Evolutionary conservation across 352 stramenopile species (phyloP).

Genomic region (Pythium folliculosum): DNA sequence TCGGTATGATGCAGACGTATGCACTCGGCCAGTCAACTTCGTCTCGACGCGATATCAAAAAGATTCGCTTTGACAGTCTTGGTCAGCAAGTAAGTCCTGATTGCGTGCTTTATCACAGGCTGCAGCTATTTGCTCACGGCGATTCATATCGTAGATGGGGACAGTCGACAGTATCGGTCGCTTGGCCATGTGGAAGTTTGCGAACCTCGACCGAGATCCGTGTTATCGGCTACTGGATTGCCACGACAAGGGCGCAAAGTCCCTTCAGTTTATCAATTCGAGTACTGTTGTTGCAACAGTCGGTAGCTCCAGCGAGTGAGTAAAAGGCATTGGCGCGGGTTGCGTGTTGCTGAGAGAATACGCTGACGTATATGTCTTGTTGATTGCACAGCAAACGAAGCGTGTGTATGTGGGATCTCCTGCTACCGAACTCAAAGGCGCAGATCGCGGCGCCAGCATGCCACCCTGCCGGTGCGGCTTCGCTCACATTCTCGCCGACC

Average conservation of each 20-base stretch:
- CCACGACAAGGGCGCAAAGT: constrained; percentile 84
- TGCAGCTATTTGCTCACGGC: not conserved
- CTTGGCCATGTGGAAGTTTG: constrained; percentile 85
- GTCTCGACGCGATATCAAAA: constrained; percentile 66
- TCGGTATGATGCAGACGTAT: constrained; percentile 42
- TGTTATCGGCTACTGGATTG: constrained; percentile 80
- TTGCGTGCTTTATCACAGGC: not conserved
- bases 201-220: constrained; percentile 57
- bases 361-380: not conserved
- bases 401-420: constrained; percentile 84
- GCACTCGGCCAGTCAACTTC: constrained; percentile 58
- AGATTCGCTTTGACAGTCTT: constrained; percentile 76
- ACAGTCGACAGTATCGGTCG: constrained; percentile 69
- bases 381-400: constrained; percentile 59
- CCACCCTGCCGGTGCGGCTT: constrained; percentile 74
- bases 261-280: constrained; percentile 80
- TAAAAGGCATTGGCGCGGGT: constrained; percentile 1
- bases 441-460: constrained; percentile 69
- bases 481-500: constrained; percentile 72
- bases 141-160: constrained; percentile 52
- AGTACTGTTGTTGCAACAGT: constrained; percentile 74
- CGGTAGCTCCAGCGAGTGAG: constrained; percentile 74
- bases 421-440: constrained; percentile 72
- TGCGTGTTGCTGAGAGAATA: too few relatives aligned
- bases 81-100: constrained; percentile 66